Conservation (phyloP, 2,329 filamentous ascomycete genomes). For the Amesomyces nigricolor region DNA sequence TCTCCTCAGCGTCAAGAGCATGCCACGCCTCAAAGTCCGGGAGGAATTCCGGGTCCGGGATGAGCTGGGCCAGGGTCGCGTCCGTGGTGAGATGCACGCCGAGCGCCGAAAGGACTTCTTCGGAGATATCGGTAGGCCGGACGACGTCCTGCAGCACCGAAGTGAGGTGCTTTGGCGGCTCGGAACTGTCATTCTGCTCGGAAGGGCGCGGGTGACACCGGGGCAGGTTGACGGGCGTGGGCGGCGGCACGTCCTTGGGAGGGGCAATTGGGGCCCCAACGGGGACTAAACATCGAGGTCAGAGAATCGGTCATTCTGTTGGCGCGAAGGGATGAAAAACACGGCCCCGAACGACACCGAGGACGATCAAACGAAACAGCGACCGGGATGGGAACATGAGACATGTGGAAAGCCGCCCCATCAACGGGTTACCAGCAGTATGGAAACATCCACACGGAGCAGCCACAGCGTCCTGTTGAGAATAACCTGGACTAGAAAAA, state of each 20-base stretch:
- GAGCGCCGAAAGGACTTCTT: constrained; percentile 51
- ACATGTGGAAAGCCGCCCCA: constrained; percentile 12
- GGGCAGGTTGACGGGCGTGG: constrained; percentile 51
- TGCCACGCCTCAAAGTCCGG: constrained; percentile 52
- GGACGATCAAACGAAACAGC: constrained; percentile 22
- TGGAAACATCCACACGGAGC: not conserved
- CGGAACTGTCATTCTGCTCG: constrained; percentile 15
- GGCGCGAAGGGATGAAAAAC: constrained; percentile 3
- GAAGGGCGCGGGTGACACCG: constrained; percentile 33
- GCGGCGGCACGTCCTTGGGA: constrained; percentile 50
- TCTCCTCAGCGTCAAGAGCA: constrained; percentile 43
- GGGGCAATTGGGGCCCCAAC: constrained; percentile 26
- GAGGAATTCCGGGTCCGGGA: constrained; percentile 49
- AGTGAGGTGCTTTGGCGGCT: constrained; percentile 38
- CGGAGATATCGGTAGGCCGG: constrained; percentile 44
- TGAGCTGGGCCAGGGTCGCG: constrained; percentile 42
- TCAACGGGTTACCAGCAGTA: not conserved
- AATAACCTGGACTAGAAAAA: not conserved
- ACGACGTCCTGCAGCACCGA: constrained; percentile 49
- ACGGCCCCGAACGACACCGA: constrained; percentile 13
- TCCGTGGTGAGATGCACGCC: constrained; percentile 51
- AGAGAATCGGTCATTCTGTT: constrained; percentile 8
- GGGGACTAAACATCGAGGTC: constrained; percentile 20
- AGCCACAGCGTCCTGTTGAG: no score
- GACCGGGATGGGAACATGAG: constrained; percentile 3